Evolutionary conservation across 1,284 basidiomycete species (phyloP), one percentile per base, ranked within the genome.

Genomic region (Ganoderma sp.): DNA sequence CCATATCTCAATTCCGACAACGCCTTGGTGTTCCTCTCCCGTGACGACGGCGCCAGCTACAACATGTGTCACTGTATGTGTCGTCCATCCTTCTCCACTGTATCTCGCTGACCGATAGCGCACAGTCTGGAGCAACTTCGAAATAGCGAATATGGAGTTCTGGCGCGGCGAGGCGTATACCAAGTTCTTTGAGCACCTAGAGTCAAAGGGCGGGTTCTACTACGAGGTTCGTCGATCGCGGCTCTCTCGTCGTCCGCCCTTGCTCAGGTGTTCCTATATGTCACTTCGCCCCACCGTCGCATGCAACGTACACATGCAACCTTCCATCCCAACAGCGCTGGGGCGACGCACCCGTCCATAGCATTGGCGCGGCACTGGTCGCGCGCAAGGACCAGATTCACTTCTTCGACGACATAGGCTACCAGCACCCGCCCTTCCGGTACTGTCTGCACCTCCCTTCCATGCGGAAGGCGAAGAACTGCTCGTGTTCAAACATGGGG

Each of bases 311-410:
- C 25, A 28, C 25, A 28, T 28, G 25, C 25, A 28, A 28, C 25
- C 25, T 28, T 28, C 25, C 25, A 28, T 28, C 43, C 17, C 41
- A 9, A 17, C 60, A 85, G 84, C 84, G 90, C 50, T 91, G 90
- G 90, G 92, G 92, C 52, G 92, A 95, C 76, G 94, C 93, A 1
- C 93, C 92, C 0, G 89, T 94, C 1, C 92, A 94, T 77, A 89
- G 87, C 58, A 91, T 94, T 64, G 92, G 86, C 12, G 91, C 87
- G 0, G 85, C 87, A 6, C 80, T 93, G 37, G 90, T 93, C 78
- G 83, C 85, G 14, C 81, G 81, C 39, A 88, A 85, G 71, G 82
- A 86, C 64, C 84, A 90, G 77, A 85, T 93, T 62, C 89, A 92
- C 73, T 91, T 90, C 79, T 91, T 92, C 78, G 80, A 85, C 69